Percentiles rank a stretch among this genome's conserved stretches.
Conservation (phyloP, 805 yeast genomes). For the Wickerhamiella spandovensis region DNA sequence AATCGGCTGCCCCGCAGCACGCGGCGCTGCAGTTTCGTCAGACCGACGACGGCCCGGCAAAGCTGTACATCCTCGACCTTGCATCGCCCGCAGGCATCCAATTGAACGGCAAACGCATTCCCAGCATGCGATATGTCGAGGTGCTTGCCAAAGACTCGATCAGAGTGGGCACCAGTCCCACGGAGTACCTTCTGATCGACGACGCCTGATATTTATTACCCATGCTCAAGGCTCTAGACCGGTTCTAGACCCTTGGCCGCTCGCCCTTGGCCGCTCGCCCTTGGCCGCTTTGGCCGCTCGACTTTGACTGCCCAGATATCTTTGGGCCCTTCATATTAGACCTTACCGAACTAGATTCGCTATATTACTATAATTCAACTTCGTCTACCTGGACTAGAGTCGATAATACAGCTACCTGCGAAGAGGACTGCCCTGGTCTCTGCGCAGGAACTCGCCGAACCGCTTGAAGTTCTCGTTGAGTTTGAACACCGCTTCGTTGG, state of each 20-base stretch:
- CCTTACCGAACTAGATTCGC: too few species aligned
- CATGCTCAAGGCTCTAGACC: too few species aligned
- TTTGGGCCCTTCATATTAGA: too few species aligned
- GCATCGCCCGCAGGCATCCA: conserved; percentile 33
- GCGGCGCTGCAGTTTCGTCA: conserved; percentile 32
- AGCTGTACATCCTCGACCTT: conserved; percentile 31
- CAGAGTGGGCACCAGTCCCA: conserved; percentile 21
- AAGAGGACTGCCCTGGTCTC: conserved; percentile 5
- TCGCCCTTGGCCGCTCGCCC: too few species aligned
- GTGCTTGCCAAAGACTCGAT: conserved; percentile 30
- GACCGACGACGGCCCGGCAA: conserved; percentile 7
- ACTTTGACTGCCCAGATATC: too few species aligned
- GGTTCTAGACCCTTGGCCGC: background rate
- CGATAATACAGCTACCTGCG: background rate
- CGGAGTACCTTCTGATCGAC: conserved; percentile 5
- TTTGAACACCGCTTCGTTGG: background rate
- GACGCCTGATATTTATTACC: background rate
- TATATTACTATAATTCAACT: too few species aligned
- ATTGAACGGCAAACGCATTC: conserved; percentile 28
- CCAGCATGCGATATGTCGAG: conserved; percentile 29
- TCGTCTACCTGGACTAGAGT: too few species aligned
- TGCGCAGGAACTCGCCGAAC: conserved; percentile 11
- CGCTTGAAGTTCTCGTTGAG: conserved; percentile 5
- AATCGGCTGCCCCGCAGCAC: conserved; percentile 23
- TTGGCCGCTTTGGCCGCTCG: too few species aligned